Base-by-base conservation (phyloP, 192 early-diverging fungal species). In the Funneliformis geosporum region DNA sequence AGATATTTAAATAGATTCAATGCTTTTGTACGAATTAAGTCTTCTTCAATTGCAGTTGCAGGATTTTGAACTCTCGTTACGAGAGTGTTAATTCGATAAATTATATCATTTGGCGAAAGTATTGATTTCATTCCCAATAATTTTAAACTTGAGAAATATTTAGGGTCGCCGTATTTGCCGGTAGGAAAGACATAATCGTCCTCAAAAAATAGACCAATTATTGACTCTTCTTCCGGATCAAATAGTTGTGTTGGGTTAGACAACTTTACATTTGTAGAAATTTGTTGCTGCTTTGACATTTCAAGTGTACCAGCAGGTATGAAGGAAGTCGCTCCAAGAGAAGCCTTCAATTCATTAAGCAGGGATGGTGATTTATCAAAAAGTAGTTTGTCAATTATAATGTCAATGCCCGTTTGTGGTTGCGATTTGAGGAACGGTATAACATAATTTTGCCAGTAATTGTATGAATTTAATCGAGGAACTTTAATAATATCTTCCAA, bases 181-280 rank as follows among this genome's bases (percentile, higher is more conserved):
- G 25, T 6, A 33, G 70, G 70, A 50, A 72, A 72, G 2, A 72
- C 44, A 16, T 47, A 5, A 0, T 72, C 70, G 18, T 72, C 27
- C 0, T 47, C 70, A 72, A 72, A 72, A 50, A 72, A 72, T 25
- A 72, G 28, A 28, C 50, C 70, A 25, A 39, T 5, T 27, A 72
- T 1, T 10, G 16, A 43, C 21, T n/a, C 10, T n/a, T 69, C n/a
- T n/a, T 72, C 70, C 0, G 70, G 70, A 27, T 72, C 44, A 72
- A 47, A 72, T 27, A 72, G 3, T 10, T 72, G 44, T 44, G 25
- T 72, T 10, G 70, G 46, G 50, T 23, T 72, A 27, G 4, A 1
- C 33, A 72, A 55, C 6, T 28, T 28, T 27, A 27, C 44, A 5
- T 10, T 6, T 50, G 11, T 18, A 8, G 23, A 0, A 3, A 6